Evolutionary conservation across 2,329 filamentous ascomycete genomes (phyloP).

Genomic region (Pestalotiopsis sp.): DNA sequence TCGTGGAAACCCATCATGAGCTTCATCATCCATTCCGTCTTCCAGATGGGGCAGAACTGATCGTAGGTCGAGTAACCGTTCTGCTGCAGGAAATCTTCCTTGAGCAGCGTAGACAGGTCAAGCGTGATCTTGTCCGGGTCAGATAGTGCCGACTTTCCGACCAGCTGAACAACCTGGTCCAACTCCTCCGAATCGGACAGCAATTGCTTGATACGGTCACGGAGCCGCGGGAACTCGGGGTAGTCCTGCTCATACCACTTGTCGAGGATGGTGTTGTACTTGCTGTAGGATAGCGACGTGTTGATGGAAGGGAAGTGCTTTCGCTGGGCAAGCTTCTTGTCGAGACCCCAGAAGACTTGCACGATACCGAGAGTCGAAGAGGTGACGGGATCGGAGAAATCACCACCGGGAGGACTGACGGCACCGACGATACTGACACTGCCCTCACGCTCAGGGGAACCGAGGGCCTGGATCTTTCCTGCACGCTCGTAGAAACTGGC

Average conservation of each 20-base stretch:
- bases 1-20: constrained; percentile 98
- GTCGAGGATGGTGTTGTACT: constrained; percentile 87
- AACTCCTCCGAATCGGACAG: constrained; percentile 94
- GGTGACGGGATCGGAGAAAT: constrained; percentile 98
- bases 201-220: constrained; percentile 91
- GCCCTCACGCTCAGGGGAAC: constrained; percentile 83
- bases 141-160: constrained; percentile 94
- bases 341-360: constrained; percentile 99
- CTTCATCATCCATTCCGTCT: constrained; percentile 99
- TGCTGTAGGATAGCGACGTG: constrained; percentile 91
- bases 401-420: constrained; percentile 95
- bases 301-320: constrained; percentile 99
- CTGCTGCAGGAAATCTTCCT: constrained; percentile 98
- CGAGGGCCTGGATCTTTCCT: constrained; percentile 80
- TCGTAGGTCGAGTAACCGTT: constrained; percentile 99
- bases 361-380: constrained; percentile 93
- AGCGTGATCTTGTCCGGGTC: constrained; percentile 98
- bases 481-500: constrained; percentile 99
- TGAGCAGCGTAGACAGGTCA: constrained; percentile 86
- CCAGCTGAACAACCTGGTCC: constrained; percentile 97
- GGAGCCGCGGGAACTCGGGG: constrained; percentile 89
- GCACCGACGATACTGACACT: constrained; percentile 98
- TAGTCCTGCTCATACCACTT: constrained; percentile 92
- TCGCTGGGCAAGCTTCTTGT: constrained; percentile 98
- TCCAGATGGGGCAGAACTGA: constrained; percentile 99